These are phyloP conservation scores for Macrophomina tecta DNA, from an alignment of 2,329 filamentous ascomycete genomes.

Conservation along the genomic window DNA sequence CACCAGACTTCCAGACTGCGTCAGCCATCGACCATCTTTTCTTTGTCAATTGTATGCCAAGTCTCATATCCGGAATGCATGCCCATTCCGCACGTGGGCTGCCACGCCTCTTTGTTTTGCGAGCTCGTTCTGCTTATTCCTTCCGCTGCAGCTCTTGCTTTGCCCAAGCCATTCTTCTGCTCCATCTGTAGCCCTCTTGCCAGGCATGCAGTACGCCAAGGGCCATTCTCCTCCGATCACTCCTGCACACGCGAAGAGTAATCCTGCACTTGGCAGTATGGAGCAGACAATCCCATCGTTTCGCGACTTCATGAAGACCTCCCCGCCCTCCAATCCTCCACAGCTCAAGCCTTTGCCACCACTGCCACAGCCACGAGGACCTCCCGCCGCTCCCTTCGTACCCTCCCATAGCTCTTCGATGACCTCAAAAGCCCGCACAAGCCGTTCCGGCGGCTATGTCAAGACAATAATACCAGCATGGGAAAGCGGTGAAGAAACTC, in stretches of 20 bases:
- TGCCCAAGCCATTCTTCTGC: not conserved
- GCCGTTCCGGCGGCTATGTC: constrained; percentile 1
- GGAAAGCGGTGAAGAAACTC: constrained; percentile 1
- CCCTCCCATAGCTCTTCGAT: not conserved
- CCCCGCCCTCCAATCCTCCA: constrained; percentile 8
- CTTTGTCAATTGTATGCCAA: constrained; percentile 16
- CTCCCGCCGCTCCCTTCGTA: not conserved
- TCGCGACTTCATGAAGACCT: constrained; percentile 18
- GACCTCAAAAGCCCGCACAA: not conserved
- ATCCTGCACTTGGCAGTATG: constrained; percentile 6
- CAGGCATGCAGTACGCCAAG: constrained; percentile 12
- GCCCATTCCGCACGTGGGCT: constrained; percentile 16
- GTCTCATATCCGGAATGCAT: constrained; percentile 18
- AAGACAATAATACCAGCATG: not conserved
- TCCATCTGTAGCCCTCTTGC: not conserved
- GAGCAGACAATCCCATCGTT: constrained; percentile 22
- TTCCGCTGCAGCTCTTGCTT: not conserved
- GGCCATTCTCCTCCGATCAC: not conserved
- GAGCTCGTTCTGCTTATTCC: not conserved
- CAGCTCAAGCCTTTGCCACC: constrained; percentile 7
- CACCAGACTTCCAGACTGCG: not conserved
- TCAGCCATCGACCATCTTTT: not conserved
- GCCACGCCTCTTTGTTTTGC: constrained; percentile 19
- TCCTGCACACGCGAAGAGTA: not conserved
- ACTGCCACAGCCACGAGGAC: not conserved